phyloP scores from a whole-genome alignment of 495 filamentous ascomycete genomes.

The Penicillium taxi region DNA sequence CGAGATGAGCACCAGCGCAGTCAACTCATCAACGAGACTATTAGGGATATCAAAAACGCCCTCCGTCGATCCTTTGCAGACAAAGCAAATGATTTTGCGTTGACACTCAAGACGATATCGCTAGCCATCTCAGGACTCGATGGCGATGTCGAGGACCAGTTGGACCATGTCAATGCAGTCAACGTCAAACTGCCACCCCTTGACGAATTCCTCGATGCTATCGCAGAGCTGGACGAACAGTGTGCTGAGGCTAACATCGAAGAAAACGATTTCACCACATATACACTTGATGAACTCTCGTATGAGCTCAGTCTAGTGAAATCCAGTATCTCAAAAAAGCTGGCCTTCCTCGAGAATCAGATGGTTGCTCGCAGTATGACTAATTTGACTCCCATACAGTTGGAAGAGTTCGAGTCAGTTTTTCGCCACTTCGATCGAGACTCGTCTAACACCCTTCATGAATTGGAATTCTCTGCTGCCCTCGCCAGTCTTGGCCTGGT shows the following conservation, averaged over 20 bases:
- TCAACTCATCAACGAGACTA: conserved; percentile 94
- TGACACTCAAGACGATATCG: conserved; percentile 87
- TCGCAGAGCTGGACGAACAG: conserved; percentile 73
- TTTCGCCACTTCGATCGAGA: conserved; percentile 98
- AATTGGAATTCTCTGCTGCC: conserved; percentile 91
- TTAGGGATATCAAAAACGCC: conserved; percentile 93
- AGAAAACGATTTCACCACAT: conserved; percentile 98
- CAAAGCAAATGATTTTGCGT: conserved; percentile 93
- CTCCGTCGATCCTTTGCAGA: conserved; percentile 90
- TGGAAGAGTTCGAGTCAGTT: conserved; percentile 96
- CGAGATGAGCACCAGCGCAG: conserved; percentile 76
- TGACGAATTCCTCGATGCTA: conserved; percentile 76
- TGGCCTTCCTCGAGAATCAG: conserved; percentile 95
- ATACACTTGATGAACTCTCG: conserved; percentile 88
- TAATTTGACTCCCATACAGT: conserved; percentile 92
- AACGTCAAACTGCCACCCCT: conserved; percentile 76
- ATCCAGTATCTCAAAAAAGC: conserved; percentile 85
- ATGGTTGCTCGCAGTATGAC: conserved; percentile 97
- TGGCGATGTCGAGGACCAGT: conserved; percentile 90
- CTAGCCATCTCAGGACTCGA: conserved; percentile 89
- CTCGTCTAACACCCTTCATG: conserved; percentile 77
- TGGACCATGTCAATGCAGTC: conserved; percentile 72
- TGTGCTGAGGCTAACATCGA: conserved; percentile 96
- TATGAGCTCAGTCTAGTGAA: conserved; percentile 92
- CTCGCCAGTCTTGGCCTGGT: conserved; percentile 88